Percentiles rank a stretch among this genome's conserved stretches.
These are phyloP conservation scores for Trametes punicea DNA, from an alignment of 768 basidiomycete genomes.

Conservation along the genomic window DNA sequence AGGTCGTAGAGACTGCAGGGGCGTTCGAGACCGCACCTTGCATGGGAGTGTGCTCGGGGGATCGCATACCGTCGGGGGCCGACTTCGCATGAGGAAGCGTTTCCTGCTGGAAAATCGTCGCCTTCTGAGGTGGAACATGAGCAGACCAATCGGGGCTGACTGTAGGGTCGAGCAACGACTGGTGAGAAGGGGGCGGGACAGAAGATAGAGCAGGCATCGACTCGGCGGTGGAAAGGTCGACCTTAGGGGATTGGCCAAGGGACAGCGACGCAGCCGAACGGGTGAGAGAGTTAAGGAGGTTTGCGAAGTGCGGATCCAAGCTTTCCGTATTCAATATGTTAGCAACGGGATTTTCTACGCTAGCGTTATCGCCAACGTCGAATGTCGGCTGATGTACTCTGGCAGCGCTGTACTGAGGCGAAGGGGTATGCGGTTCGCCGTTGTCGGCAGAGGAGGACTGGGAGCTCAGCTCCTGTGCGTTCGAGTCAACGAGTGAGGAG, in stretches of 20 bases:
- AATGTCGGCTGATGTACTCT: slow-evolving; percentile 31
- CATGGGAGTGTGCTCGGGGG: background rate
- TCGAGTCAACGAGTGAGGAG: slow-evolving; percentile 31
- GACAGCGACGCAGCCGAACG: slow-evolving; percentile 9
- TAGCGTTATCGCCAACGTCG: slow-evolving; percentile 32
- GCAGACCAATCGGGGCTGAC: slow-evolving; percentile 15
- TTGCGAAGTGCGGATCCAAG: slow-evolving; percentile 70
- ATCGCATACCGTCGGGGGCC: background rate
- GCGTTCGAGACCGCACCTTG: background rate
- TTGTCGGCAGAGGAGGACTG: slow-evolving; percentile 61
- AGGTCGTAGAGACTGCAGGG: background rate
- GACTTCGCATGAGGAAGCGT: slow-evolving; percentile 1
- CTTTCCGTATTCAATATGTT: slow-evolving; percentile 32
- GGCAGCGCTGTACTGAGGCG: slow-evolving; percentile 52
- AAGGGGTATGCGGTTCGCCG: slow-evolving; percentile 60
- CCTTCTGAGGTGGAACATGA: slow-evolving; percentile 8
- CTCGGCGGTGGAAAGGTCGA: background rate
- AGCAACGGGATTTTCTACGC: slow-evolving; percentile 27
- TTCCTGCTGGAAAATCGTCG: background rate
- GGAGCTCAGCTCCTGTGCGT: slow-evolving; percentile 61
- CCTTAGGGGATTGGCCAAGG: background rate
- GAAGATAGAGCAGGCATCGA: background rate
- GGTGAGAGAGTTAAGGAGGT: slow-evolving; percentile 39
- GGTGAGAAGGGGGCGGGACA: background rate
- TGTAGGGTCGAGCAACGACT: background rate